Conservation (phyloP, 495 filamentous ascomycete species). For the Podospora australis region DNA sequence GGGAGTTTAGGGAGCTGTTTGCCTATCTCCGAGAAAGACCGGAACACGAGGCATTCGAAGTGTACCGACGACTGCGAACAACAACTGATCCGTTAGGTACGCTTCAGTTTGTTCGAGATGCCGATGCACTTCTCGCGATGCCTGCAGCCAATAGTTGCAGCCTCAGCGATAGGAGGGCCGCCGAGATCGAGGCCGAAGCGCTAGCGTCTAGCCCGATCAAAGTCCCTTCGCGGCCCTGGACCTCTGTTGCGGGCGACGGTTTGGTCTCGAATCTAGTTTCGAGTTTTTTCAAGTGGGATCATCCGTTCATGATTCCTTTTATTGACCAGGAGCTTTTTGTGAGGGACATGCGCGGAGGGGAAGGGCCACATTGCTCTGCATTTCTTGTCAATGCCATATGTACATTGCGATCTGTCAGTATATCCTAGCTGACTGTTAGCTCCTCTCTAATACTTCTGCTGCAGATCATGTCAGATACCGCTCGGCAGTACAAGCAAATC, state of each 20-base stretch:
- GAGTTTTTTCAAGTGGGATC: conserved; percentile 50
- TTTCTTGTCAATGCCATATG: conserved; percentile 51
- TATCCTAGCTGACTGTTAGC: not conserved
- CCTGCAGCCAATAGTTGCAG: not conserved
- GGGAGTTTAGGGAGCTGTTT: conserved; percentile 12
- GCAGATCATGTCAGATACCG: conserved; percentile 7
- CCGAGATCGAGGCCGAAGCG: conserved; percentile 11
- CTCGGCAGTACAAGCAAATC: not conserved
- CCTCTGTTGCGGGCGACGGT: conserved; percentile 40
- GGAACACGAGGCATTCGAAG: conserved; percentile 9
- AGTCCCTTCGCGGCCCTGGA: conserved; percentile 48
- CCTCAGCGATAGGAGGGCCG: not conserved
- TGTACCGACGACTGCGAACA: conserved; percentile 11
- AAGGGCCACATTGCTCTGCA: conserved; percentile 42
- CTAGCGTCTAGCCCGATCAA: conserved; percentile 21
- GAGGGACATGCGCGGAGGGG: conserved; percentile 34
- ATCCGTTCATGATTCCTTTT: conserved; percentile 34
- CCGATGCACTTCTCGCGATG: conserved; percentile 12
- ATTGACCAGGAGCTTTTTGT: conserved; percentile 46
- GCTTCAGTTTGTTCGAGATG: conserved; percentile 8
- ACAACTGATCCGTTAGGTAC: conserved; percentile 12
- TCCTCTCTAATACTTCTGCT: not conserved
- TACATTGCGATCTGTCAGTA: conserved; percentile 35
- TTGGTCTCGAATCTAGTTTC: conserved; percentile 50
- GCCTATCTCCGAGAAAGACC: conserved; percentile 6